phyloP scores from a whole-genome alignment of 2,329 filamentous ascomycete genomes.

The Fusarium sp. region DNA sequence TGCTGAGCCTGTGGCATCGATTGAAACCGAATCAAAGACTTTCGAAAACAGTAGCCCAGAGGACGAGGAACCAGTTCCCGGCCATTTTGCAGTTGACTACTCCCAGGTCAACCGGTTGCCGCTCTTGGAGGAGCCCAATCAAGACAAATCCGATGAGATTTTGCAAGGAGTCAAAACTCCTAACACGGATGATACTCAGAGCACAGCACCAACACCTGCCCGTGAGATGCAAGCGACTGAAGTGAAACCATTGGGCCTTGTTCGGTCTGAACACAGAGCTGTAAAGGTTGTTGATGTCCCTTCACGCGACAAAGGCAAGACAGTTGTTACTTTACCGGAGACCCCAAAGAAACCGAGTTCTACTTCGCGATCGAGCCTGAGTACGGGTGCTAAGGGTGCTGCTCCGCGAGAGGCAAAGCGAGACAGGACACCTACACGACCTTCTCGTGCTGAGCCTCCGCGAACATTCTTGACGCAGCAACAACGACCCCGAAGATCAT shows the following conservation, averaged over 20 bases:
- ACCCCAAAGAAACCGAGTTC: slow-evolving; percentile 28
- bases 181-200: slow-evolving; percentile 27
- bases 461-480: slow-evolving; percentile 42
- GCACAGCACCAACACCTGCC: slow-evolving; percentile 8
- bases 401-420: slow-evolving; percentile 14
- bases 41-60: slow-evolving; percentile 7
- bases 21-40: neutral
- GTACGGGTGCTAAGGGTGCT: neutral
- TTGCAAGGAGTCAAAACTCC: slow-evolving; percentile 16
- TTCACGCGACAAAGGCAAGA: slow-evolving; percentile 35
- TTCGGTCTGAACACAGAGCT: slow-evolving; percentile 15
- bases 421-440: slow-evolving; percentile 13
- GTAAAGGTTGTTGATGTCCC: slow-evolving; percentile 34
- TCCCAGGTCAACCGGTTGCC: slow-evolving; percentile 1
- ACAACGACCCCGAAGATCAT: slow-evolving; percentile 33
- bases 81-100: neutral
- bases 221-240: slow-evolving; percentile 21
- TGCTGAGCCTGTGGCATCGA: neutral
- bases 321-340: slow-evolving; percentile 11
- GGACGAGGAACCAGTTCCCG: slow-evolving; percentile 2
- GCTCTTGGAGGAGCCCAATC: neutral
- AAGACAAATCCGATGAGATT: slow-evolving; percentile 11
- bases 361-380: slow-evolving; percentile 14
- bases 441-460: slow-evolving; percentile 36
- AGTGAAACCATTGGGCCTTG: slow-evolving; percentile 15